Evolutionary conservation across 441 rosid species (phyloP), one percentile per base, ranked within the genome.

Genomic region (Daphne laureola): DNA sequence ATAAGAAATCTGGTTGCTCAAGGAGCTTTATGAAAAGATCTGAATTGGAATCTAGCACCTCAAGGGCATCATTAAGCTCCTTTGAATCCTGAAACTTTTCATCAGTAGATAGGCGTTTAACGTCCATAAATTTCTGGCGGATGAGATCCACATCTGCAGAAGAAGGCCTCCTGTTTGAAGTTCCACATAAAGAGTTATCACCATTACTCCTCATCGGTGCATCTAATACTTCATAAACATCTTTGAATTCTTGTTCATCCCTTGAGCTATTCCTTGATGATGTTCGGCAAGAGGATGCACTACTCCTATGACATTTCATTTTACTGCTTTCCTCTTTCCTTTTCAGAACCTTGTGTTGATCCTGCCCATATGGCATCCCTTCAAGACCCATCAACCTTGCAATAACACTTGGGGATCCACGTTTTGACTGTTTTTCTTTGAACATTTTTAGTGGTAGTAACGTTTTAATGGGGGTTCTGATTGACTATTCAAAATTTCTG

Each of bases 321-420:
- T 65, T 69, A 50, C 46, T 56, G 64, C 60, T 72, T 63, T 71
- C 83, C 1, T 45, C 23, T 42, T 68, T 51, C 67, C 70, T 76
- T 45, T 65, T 78, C 12, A 64, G 78, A 46, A 64, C 76, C 5
- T 67, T 79, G 41, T 63, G 69, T 44, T 75, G 53, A 56, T 78
- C 60, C 54, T 69, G 82, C 65, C 60, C 77, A 73, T 81, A 72
- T 3, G 96, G 94, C 65, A 88, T 49, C 46, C 80, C 92, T 45
- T 94, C 98, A 15, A 90, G 84, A 61, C 99, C 99, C 99, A 90
- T 94, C 68, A 94, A 73, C 67, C 88, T 75, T 2, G 92, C 99
- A 67, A 94, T 78, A 61, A 87, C 83, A 63, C 85, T 71, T 1
- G 95, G 96, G 55, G 96, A 65, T 59, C 87, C 79, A 59, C 69